phyloP scores from a whole-genome alignment of 805 yeast species.

The Jamesozyma jinghongensis region DNA sequence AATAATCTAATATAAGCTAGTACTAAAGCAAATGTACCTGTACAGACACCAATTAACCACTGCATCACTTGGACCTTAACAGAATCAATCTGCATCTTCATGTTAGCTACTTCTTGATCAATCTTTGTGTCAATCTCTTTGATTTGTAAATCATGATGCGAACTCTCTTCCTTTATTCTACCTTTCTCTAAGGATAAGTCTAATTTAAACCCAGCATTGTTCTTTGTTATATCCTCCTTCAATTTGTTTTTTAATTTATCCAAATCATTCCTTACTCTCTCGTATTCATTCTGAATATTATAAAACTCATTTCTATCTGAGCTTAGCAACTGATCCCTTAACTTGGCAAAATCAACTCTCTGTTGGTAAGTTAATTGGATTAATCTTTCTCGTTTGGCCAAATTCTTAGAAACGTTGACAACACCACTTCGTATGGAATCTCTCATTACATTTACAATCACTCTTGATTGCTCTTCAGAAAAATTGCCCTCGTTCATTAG shows the following conservation, averaged over 20 bases:
- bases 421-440: conserved; percentile 76
- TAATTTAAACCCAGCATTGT: conserved; percentile 80
- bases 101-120: conserved; percentile 89
- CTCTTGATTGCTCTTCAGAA: conserved; percentile 64
- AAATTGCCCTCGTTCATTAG: conserved; percentile 60
- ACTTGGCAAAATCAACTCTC: conserved; percentile 90
- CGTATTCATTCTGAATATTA: conserved; percentile 77
- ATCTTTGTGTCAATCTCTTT: conserved; percentile 92
- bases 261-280: conserved; percentile 69
- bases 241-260: conserved; percentile 79
- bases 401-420: conserved; percentile 57
- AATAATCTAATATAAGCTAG: conserved; percentile 83
- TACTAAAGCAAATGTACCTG: conserved; percentile 94
- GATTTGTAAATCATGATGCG: conserved; percentile 85
- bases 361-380: conserved; percentile 87
- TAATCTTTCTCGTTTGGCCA: conserved; percentile 79
- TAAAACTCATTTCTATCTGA: conserved; percentile 82
- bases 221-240: conserved; percentile 84
- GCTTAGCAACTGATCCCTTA: conserved; percentile 83
- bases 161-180: conserved; percentile 85
- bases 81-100: conserved; percentile 89
- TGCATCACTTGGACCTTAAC: conserved; percentile 96
- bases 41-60: conserved; percentile 96
- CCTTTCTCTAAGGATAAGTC: conserved; percentile 93
- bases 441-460: conserved; percentile 65